Base-by-base conservation (phyloP, 1,284 basidiomycete species). In the Moesziomyces aphidis region DNA sequence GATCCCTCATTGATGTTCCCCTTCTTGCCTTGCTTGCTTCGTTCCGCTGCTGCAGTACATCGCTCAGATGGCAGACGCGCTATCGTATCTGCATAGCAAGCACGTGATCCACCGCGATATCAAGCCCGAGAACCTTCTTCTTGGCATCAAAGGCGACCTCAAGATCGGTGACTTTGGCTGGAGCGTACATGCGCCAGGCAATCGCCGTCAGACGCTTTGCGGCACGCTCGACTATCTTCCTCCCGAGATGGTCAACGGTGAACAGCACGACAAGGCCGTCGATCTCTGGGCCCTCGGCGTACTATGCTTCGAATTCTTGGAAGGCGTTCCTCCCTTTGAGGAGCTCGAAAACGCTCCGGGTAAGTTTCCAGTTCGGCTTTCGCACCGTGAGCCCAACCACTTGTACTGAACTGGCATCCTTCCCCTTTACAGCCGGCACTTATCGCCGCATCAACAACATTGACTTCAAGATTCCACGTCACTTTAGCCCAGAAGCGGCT, bases 101-200 rank as follows among this genome's bases (percentile, higher is more conserved):
- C 95, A 99, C 82, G 94, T 99, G 76, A 99, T 99, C 65, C 97
- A 99, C 84, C 91, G 97, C 24, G 97, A 99, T 82, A 99, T 99
- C 88, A 99, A 99, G 86, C 97, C 97, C 0, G 97, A 98, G 86
- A 99, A 99, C 84, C 86, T 99, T 53, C 88, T 99, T 9, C 87
- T 99, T 10, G 96, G 95, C 17, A 90, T 99, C 80, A 93, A 95
- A 75, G 97, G 96, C 48, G 96, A 99, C 84, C 88, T 99, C 73
- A 99, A 99, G 88, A 97, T 99, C 73, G 97, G 91, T 7, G 97
- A 99, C 86, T 99, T 99, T 86, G 97, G 97, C 8, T 99, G 97
- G 96, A 94, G 92, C 81, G 96, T 99, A 3, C 97, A 99, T 85
- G 97, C 97, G 0, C 97, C 96, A 0, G 91, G 93, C 0, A 93